Base-by-base conservation (phyloP, 257 asterid genomes). In the Misopates orontium region DNA sequence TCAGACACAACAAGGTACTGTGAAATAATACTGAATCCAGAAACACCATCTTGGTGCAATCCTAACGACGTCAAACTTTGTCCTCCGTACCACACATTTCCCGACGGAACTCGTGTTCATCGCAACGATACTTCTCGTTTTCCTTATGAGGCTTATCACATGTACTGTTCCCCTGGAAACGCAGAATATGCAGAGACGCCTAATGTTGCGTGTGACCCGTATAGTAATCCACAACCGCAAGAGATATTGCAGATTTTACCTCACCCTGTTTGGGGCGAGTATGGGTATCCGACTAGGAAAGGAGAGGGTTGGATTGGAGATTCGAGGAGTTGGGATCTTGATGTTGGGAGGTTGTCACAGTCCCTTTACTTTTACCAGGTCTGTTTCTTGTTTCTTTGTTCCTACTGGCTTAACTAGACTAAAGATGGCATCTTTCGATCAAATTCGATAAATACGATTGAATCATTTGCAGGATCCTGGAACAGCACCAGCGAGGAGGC, bases 261-360 rank as follows among this genome's bases (percentile, higher is more conserved):
- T n/a, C 95, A 90, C 47, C 86, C 92, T 13, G 95, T 80, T 52
- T 87, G 97, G 96, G 96, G 85, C 3, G 81, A 71, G 13, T 90
- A 87, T 60, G 96, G 96, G 0, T 90, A 90, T 56, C 95, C 97
- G 4, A 84, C 87, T 0, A 70, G 25, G 58, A 81, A 74, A 74
- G 96, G 97, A 19, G 77, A 82, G 56, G 96, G 97, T 3, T 87
- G 96, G 97, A 81, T 85, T 72, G 95, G 84, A 24, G 86, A 87
- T 73, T 66, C 87, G 14, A 86, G 73, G 56, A 82, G 85, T 9
- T 89, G 96, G 96, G 85, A 79, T 55, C 87, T 89, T 25, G 84
- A 89, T 56, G 92, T 80, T 28, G 96, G 97, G 24, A 65, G 87
- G 24, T 44, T 82, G 55, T 87, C 92, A 0, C 82, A 84, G 14